Percentiles rank a stretch among this genome's conserved stretches.
Evolutionary conservation across 192 early-diverging fungal species (phyloP).

Genomic region (Backusella tarrabulga): DNA sequence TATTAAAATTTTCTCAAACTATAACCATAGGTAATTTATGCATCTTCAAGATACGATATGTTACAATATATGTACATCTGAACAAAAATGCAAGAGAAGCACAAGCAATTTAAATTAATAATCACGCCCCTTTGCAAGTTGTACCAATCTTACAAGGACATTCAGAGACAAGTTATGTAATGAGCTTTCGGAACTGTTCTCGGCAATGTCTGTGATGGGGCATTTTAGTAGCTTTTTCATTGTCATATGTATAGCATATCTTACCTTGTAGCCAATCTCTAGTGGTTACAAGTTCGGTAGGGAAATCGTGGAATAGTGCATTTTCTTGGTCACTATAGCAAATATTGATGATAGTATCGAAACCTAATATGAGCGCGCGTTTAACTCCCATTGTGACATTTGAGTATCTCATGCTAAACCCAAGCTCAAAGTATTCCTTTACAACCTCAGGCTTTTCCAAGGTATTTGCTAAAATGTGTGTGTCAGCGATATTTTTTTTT

Average conservation of each 20-base stretch:
- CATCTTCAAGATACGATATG: too few relatives aligned
- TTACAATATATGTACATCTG: background rate
- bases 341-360: conserved; percentile 16
- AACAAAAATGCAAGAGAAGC: background rate
- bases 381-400: background rate
- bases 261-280: background rate
- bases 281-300: background rate
- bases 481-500: background rate
- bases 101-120: background rate
- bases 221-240: background rate
- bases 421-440: conserved; percentile 29
- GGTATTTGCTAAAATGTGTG: conserved; percentile 16
- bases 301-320: conserved; percentile 4
- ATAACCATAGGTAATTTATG: too few relatives aligned
- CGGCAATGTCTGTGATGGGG: background rate
- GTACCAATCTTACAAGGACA: background rate
- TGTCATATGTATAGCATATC: background rate
- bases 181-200: background rate
- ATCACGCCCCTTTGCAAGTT: background rate
- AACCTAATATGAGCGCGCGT: conserved; percentile 15
- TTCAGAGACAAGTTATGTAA: background rate
- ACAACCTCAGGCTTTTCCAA: conserved; percentile 20
- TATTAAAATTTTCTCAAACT: too few relatives aligned
- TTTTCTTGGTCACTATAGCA: conserved; percentile 12
- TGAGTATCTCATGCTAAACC: conserved; percentile 17